Evolutionary conservation across 2,329 filamentous ascomycete species (phyloP), one percentile per base, ranked within the genome.

Genomic region (Thielaviopsis cerberus): DNA sequence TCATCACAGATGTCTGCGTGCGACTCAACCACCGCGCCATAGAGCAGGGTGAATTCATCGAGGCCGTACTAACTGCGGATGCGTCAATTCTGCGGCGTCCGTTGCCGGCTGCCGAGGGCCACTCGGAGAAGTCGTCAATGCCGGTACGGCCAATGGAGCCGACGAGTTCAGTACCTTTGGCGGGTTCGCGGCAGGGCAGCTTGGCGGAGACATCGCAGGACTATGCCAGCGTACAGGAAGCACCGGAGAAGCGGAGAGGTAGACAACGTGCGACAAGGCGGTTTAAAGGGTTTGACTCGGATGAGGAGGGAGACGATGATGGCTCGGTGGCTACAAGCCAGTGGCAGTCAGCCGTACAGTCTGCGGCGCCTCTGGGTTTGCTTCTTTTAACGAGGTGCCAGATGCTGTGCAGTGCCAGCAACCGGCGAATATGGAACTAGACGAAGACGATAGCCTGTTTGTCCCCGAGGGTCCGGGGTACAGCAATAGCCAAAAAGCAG

Each of bases 41-140:
- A 57, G 82, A 91, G 64, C 89, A 96, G 66, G 89, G 85, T 59
- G 90, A 96, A 64, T 94, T 98, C 62, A 75, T 98, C 1, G 88
- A 95, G 68, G 86, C 86, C 1, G 92, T 98, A 52, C 71, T 97
- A 26, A 81, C 75, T n/a, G 85, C 85, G 55, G 84, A 97, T 70
- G 80, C 88, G 6, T 80, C 78, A 60, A 76, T 79, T 51, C 73
- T 97, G 22, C 82, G 86, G 59, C 79, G 82, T 41, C 77, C 82
- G 5, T 76, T 94, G 2, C 76, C 84, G 62, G 70, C 79, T 10
- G 70, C 37, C 7, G 37, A 45, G 1, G 37, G 37, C 4, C 37
- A n/a, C n/a, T n/a, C 37, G 17, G 15, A n/a, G 3, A 20, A 71
- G 45, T 66, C 66, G 2, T 55, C 30, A 11, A 55, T 55, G 26